Base-by-base conservation (phyloP, 176 grass and related monocot species). In the Triticum dicoccoides region DNA sequence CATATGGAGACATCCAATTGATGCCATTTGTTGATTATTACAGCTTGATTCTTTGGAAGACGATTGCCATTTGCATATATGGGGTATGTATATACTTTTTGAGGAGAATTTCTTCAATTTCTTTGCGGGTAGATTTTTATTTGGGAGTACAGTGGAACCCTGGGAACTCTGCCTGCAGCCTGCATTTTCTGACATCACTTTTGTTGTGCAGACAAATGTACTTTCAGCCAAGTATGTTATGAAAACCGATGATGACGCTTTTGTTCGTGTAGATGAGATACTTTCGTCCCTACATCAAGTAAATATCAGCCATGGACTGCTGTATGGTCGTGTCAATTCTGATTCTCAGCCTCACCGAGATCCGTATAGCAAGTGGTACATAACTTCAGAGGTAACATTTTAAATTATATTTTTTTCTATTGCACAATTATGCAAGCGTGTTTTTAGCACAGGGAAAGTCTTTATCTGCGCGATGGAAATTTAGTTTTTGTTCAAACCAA, bases 21-120 rank as follows among this genome's bases (percentile, higher is more conserved):
- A 98, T 98, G 97, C 97, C 97, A 11, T 98, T 98, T 87, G 94
- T 98, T 85, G 97, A 98, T 90, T 98, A 96, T 88, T 98, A 98
- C 61, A 94, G 94, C 85, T 85, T 98, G 64, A 98, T 98, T 92
- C 91, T 95, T 32, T 98, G 94, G 94, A 98, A 98, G 83, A 98
- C 97, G 3, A 98, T 98, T 78, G 94, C 91, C 34, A 98, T 98
- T 61, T 98, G 94, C 89, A 92, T 98, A 20, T 96, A 94, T 79
- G 97, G 97, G 88, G 97, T 98, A 94, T 91, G 15, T 39, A 23
- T 51, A 51, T 63, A 8, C 61, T 80, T 47, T 59, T 6, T 84
- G 33, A 3, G 3, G n/a, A 5, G 58, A 79, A 33, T 89, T 84
- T 75, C 17, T 33, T 80, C 51, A 39, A 61, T 58, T 18, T 59